Percentiles rank a stretch among this genome's conserved stretches.
Evolutionary conservation across 2,329 filamentous ascomycete genomes (phyloP).

Genomic region (Trichophaea hybrida): DNA sequence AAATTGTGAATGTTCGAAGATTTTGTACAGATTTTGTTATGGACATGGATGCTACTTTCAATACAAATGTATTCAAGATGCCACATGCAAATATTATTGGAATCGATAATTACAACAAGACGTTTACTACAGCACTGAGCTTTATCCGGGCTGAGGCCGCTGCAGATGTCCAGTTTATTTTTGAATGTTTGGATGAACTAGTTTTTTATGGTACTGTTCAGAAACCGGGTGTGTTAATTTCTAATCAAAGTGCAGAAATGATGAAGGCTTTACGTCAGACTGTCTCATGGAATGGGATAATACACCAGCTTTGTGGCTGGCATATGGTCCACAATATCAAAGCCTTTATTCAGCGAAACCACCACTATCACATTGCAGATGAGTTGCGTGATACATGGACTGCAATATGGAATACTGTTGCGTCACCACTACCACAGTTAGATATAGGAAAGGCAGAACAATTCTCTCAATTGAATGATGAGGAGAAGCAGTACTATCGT

Average conservation of each 20-base stretch:
- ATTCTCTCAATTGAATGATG: not conserved
- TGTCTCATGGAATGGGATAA: not conserved
- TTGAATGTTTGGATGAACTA: not conserved
- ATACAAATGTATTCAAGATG: not conserved
- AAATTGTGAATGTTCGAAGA: not conserved
- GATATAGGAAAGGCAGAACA: not conserved
- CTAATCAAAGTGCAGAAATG: not conserved
- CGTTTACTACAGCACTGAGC: not conserved
- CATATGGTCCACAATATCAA: not conserved
- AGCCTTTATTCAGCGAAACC: not conserved
- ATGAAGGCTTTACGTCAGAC: not conserved
- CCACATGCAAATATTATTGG: conserved; percentile 5
- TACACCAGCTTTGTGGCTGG: not conserved
- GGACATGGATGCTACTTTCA: conserved; percentile 5
- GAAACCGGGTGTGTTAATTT: not conserved
- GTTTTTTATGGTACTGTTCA: too few species aligned
- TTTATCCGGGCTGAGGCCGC: not conserved
- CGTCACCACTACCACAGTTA: not conserved
- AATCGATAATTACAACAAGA: not conserved
- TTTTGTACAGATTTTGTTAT: conserved; percentile 5
- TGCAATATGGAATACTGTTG: not conserved
- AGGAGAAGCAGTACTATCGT: not conserved
- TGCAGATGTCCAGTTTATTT: not conserved
- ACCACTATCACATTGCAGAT: not conserved
- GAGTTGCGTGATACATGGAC: not conserved